Percentiles rank a stretch among this genome's conserved stretches.
Conservation (phyloP, 1,284 basidiomycete genomes). For the Porodaedalea pini region DNA sequence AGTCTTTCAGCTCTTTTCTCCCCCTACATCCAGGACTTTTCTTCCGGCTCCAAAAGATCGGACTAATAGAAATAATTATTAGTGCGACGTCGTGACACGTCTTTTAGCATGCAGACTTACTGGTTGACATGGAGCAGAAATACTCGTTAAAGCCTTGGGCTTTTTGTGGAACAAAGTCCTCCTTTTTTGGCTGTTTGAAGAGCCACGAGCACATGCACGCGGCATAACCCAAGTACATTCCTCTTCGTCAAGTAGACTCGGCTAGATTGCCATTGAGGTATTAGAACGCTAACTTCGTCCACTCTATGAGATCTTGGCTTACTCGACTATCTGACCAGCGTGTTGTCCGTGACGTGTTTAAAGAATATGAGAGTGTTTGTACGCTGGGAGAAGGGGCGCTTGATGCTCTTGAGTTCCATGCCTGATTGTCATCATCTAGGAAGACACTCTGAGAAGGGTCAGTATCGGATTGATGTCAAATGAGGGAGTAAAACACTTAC, state of each 20-base stretch:
- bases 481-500: not conserved
- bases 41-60: slow-evolving; percentile 30
- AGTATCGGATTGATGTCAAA: not conserved
- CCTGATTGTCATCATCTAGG: slow-evolving; percentile 9
- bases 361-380: not conserved
- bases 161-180: not conserved
- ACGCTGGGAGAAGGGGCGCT: not conserved
- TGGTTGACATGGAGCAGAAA: not conserved
- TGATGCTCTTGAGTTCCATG: not conserved
- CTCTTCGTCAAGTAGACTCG: slow-evolving; percentile 25
- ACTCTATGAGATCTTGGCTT: not conserved
- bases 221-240: slow-evolving; percentile 27
- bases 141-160: slow-evolving; percentile 1
- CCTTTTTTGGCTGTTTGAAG: not conserved
- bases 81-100: too few relatives aligned
- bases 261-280: not conserved
- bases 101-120: not conserved
- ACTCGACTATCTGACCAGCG: slow-evolving; percentile 4
- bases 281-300: not conserved
- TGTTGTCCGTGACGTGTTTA: not conserved
- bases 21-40: slow-evolving; percentile 30
- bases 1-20: too few relatives aligned
- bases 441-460: not conserved
- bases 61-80: slow-evolving; percentile 19
- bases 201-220: not conserved